Evolutionary conservation across 73 alveolate species (phyloP), one percentile per base, ranked within the genome.

Genomic region (Blepharisma japonicum): DNA sequence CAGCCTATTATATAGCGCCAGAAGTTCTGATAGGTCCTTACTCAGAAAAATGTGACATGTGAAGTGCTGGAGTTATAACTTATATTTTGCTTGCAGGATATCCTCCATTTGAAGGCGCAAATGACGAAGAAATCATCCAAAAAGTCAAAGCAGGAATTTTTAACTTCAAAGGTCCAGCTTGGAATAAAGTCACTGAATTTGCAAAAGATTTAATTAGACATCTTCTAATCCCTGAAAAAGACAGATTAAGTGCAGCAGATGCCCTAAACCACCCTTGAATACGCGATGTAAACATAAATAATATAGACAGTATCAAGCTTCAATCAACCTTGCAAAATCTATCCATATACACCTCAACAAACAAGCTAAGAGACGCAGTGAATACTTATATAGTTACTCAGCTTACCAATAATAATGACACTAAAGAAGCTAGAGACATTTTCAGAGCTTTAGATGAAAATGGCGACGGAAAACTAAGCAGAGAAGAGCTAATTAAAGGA

Each of bases 31-130:
- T 7, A 67, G 82, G 85, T 7, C 9, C 21, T 39, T 84, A 84
- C 84, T 51, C 50, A 39, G 18, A 46, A 47, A 80, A 84, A 55
- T 84, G 91, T 49, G 91, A 84, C 49, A 51, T 84, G 53, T 84
- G 91, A 83, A 49, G 81, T 32, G 6, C 68, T 9, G 91, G 91
- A 6, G 87, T 84, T 42, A 80, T 84, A 6, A 56, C 67, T n/a
- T 83, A 83, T 77, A 83, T 86, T 46, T 76, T 91, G 81, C 68
- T 91, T 42, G 74, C 90, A 56, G 97, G 97, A 0, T 71, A 71
- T 18, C 94, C 95, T 9, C 97, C 97, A 18, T 91, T 89, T 66
- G 89, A 88, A 25, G 97, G 97, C 7, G 91, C 84, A n/a, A 81
- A 79, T 67, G 94, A 87, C 55, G 93, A 88, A 48, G 95, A 88